Base-by-base conservation (phyloP, 352 stramenopile species). In the Thalassiosira ordinaria region DNA sequence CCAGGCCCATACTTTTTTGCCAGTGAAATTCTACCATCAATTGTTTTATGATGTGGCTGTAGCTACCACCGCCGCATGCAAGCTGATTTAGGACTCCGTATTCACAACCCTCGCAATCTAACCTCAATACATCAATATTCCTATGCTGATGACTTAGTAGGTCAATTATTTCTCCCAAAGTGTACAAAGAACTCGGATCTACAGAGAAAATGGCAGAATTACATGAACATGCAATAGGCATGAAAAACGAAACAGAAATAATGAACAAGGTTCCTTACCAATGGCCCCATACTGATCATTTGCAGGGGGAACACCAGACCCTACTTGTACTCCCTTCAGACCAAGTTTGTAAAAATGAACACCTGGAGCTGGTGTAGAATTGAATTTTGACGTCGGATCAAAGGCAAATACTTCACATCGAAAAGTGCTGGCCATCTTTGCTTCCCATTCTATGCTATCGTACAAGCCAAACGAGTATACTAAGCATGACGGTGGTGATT, bases 381-480 rank as follows among this genome's bases (percentile, higher is more conserved):
- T 9, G 35, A 80, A 70, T 4, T 72, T 74, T 0, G 37, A 64
- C 2, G 72, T 80, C 0, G 72, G 72, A 64, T 80, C 72, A 56
- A 80, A 80, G 0, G 52, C 72, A 57, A 70, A 80, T 0, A 80
- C 72, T 22, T 80, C 62, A 31, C 72, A 80, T 35, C 55, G 39
- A 56, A 80, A 74, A 11, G 41, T 31, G n/a, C 47, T 57, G 0
- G 27, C 29, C 27, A 80, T 80, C 22, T 68, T 74, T 6, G 37
- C 14, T 55, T 80, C 72, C 72, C 72, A 80, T 37, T 80, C 41
- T 2, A 47, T 64, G 46, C 18, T 61, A 46, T 49, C 51, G 35
- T 73, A 29, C 4, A 80, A 27, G 29, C 72, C 72, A 46, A 80
- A 80, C 20, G 72, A 80, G 39, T 80, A 80, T 0, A 80, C 62